Percentiles rank a stretch among this genome's conserved stretches.
Conservation (phyloP, 1,284 basidiomycete species). For the Cystobasidium slooffiae region DNA sequence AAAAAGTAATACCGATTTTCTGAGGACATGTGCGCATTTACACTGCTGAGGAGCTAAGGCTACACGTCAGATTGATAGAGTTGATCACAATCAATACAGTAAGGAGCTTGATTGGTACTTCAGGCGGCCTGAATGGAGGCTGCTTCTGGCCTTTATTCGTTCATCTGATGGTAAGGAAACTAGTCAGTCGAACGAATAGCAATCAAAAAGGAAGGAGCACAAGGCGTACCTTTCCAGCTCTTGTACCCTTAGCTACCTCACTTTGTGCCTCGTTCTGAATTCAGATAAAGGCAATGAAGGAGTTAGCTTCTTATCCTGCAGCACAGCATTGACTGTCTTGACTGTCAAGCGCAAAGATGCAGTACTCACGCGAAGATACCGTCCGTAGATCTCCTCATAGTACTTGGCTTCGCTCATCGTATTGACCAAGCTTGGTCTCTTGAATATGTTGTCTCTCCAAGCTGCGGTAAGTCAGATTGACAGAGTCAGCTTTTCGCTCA, state of each 20-base stretch:
- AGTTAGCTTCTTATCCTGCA: background rate
- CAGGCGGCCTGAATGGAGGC: too few species aligned
- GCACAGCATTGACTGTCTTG: background rate
- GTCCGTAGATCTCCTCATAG: conserved; percentile 63
- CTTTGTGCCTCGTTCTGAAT: conserved; percentile 66
- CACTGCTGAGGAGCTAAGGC: too few species aligned
- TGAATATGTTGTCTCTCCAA: conserved; percentile 61
- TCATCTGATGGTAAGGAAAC: too few species aligned
- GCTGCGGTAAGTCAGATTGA: conserved; percentile 40
- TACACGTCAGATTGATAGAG: too few species aligned
- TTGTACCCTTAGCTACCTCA: conserved; percentile 66
- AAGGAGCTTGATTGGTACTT: too few species aligned
- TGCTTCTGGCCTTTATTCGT: too few species aligned
- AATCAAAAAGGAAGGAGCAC: too few species aligned
- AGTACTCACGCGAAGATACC: conserved; percentile 57
- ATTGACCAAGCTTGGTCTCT: conserved; percentile 62
- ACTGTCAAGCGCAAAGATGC: background rate
- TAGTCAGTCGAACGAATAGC: too few species aligned
- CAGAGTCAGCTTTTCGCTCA: background rate
- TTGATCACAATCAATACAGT: too few species aligned
- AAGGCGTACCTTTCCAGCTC: conserved; percentile 58
- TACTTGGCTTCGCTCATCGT: conserved; percentile 63
- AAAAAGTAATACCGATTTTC: too few species aligned
- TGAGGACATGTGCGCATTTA: too few species aligned
- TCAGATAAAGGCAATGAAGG: background rate